Conservation (phyloP, 2,329 filamentous ascomycete genomes). For the Parasarocladium wereldwijsianum region DNA sequence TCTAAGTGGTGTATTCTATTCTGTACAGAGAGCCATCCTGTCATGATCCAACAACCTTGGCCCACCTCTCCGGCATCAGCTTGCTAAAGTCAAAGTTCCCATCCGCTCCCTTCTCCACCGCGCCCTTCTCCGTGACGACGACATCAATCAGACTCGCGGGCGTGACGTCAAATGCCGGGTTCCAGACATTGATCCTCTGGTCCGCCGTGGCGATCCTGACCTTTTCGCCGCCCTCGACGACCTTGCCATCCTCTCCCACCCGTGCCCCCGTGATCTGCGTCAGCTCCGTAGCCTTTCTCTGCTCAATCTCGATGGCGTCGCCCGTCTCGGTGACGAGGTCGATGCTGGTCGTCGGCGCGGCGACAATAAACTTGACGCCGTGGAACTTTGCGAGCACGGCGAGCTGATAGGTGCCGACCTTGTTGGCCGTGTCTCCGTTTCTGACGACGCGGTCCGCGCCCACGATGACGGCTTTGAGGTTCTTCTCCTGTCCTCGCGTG, state of each 20-base stretch:
- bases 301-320: constrained; percentile 74
- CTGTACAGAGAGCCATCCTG: neutral
- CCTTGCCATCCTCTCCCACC: constrained; percentile 43
- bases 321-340: constrained; percentile 71
- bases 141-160: constrained; percentile 80
- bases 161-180: constrained; percentile 93
- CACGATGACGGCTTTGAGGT: constrained; percentile 78
- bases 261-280: constrained; percentile 71
- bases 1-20: neutral
- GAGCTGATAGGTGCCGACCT: constrained; percentile 89
- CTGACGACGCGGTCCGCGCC: constrained; percentile 90
- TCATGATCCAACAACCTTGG: constrained; percentile 12
- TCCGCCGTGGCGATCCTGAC: constrained; percentile 69
- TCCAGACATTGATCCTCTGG: constrained; percentile 76
- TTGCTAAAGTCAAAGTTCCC: constrained; percentile 53
- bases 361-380: constrained; percentile 86
- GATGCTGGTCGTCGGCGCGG: constrained; percentile 87
- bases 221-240: constrained; percentile 43
- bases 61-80: constrained; percentile 42
- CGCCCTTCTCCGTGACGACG: constrained; percentile 83
- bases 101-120: constrained; percentile 59
- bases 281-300: constrained; percentile 68
- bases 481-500: constrained; percentile 43
- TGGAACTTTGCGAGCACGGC: constrained; percentile 84
- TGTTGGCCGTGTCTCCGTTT: constrained; percentile 97